Evolutionary conservation across 140 eudicot species (phyloP).

Genomic region (Stevia rebaudiana): DNA sequence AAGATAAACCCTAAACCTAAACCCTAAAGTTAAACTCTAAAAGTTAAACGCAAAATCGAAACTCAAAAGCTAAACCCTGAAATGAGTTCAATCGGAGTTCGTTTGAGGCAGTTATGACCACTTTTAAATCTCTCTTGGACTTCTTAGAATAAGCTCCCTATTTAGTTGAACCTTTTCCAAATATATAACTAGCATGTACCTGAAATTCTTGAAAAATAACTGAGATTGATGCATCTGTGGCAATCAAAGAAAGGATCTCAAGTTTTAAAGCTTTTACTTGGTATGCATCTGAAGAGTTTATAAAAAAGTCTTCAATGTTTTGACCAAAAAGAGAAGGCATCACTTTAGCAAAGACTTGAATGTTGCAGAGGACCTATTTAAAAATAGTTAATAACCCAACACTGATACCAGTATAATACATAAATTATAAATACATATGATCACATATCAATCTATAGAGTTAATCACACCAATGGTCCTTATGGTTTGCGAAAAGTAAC

Average conservation of each 20-base stretch:
- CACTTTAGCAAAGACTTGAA: slow-evolving; percentile 92
- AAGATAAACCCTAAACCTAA: too few relatives aligned
- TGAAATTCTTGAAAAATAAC: slow-evolving; percentile 83
- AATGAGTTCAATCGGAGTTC: too few relatives aligned
- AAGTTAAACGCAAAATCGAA: too few relatives aligned
- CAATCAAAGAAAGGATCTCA: slow-evolving; percentile 84
- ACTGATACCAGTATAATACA: background rate
- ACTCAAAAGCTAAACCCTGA: too few relatives aligned
- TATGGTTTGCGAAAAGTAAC: too few relatives aligned
- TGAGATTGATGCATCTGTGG: slow-evolving; percentile 68
- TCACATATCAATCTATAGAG: background rate
- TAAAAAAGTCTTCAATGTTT: slow-evolving; percentile 70
- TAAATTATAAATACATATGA: too few relatives aligned
- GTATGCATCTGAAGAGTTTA: slow-evolving; percentile 68
- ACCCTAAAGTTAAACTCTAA: too few relatives aligned
- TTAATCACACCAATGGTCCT: too few relatives aligned
- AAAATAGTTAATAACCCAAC: slow-evolving; percentile 7
- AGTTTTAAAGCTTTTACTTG: slow-evolving; percentile 79
- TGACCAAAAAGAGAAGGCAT: slow-evolving; percentile 75
- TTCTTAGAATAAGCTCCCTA: too few relatives aligned
- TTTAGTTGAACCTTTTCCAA: too few relatives aligned
- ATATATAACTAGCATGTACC: slow-evolving; percentile 42
- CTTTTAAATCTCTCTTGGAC: too few relatives aligned
- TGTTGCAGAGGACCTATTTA: slow-evolving; percentile 82
- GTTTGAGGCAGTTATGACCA: too few relatives aligned